phyloP scores from a whole-genome alignment of 768 basidiomycete genomes.

The Cyclocybe cylindracea region DNA sequence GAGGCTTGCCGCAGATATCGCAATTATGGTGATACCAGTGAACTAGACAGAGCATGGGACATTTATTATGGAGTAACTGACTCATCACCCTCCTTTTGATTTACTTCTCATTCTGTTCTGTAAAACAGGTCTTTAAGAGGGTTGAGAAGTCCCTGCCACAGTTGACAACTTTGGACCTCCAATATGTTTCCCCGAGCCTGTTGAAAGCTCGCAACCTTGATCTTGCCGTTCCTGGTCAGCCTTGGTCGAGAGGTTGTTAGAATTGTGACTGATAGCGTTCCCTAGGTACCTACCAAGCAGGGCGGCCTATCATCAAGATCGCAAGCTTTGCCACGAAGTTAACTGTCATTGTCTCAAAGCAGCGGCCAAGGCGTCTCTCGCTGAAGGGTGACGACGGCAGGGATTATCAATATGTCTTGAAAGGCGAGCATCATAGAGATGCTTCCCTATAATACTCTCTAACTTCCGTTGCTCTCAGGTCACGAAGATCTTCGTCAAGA shows the following conservation, averaged over 20 bases:
- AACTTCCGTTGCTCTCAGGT: conserved; percentile 46
- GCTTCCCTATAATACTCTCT: not conserved
- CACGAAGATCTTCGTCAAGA: conserved; percentile 99
- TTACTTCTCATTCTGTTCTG: not conserved
- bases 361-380: conserved; percentile 87
- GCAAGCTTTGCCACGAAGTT: conserved; percentile 85
- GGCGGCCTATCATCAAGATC: conserved; percentile 81
- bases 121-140: conserved; percentile 84
- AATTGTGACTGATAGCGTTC: not conserved
- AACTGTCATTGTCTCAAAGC: conserved; percentile 94
- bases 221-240: conserved; percentile 89
- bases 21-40: conserved; percentile 80
- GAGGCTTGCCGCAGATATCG: conserved; percentile 89
- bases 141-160: conserved; percentile 92
- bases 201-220: conserved; percentile 88
- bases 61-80: conserved; percentile 89
- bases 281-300: conserved; percentile 88
- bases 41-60: conserved; percentile 98
- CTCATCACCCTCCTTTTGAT: not conserved
- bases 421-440: conserved; percentile 53
- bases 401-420: conserved; percentile 90
- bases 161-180: conserved; percentile 87
- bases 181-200: conserved; percentile 94
- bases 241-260: not conserved
- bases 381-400: conserved; percentile 89